Evolutionary conservation across 352 stramenopile genomes (phyloP), one percentile per base, ranked within the genome.

Genomic region (Phytophthora fragariaefolia): DNA sequence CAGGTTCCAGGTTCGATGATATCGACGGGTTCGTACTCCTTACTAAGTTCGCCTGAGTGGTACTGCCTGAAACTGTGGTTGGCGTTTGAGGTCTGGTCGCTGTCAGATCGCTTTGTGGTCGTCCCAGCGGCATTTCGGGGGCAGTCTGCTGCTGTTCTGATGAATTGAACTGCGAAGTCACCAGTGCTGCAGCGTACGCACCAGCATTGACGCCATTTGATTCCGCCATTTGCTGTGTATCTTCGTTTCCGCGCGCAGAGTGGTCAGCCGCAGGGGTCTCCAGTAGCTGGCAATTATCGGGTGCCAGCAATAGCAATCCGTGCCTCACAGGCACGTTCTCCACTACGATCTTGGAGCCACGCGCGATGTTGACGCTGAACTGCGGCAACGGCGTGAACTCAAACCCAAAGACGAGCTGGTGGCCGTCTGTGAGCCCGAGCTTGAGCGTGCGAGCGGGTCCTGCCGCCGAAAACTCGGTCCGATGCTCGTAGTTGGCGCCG

Each of bases 401-500:
- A 46, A 96, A 93, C 24, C 79, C 87, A 47, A 80, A 94, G 0
- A 85, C 78, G 42, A 91, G 66, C 73, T 93, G 84, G 47, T 90
- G 66, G 9, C 85, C 87, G 57, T 96, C 85, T 12, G 85, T 96
- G 32, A 96, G 77, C 52, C 80, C 83, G n/a, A 96, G 52, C 51
- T 96, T 96, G 27, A 96, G 87, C 55, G 85, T 92, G 12, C 85
- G 81, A 47, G 83, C 80, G 5, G 80, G 69, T 22, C 82, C 82
- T n/a, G 74, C 77, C 40, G 58, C n/a, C 10, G 68, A 65, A 47
- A 91, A 81, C 40, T 95, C 82, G 4, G 79, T 91, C 32, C 85
- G 77, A 47, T 89, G 76, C 63, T 93, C 83, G 30, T 81, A 82
- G 60, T 77, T 92, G n/a, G 85, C 84, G 36, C 80, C 83, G 55